phyloP scores from a whole-genome alignment of 768 basidiomycete species.

The Pulveroboletus sp. region DNA sequence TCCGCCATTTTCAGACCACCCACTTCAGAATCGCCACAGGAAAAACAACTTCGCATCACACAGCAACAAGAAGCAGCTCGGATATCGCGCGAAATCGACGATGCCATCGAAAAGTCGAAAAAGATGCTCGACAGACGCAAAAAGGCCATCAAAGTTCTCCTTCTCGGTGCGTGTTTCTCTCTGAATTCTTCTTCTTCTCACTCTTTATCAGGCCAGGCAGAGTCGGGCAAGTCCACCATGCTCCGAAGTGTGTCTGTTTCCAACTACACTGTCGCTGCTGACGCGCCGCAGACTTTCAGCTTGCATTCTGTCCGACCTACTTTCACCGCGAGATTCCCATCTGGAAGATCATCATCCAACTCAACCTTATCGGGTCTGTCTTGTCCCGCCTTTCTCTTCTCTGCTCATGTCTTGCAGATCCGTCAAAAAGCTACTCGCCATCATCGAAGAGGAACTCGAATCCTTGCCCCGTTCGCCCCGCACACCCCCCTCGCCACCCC shows the following conservation, averaged over 20 bases:
- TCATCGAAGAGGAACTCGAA: conserved; percentile 47
- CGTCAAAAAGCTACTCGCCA: conserved; percentile 54
- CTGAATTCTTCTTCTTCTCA: background rate
- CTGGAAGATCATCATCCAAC: conserved; percentile 66
- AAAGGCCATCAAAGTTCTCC: conserved; percentile 26
- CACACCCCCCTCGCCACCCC: background rate
- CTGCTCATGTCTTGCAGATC: conserved; percentile 37
- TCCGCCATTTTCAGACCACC: conserved; percentile 23
- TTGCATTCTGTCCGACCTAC: conserved; percentile 59
- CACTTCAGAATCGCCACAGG: conserved; percentile 2
- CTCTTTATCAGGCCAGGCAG: conserved; percentile 24
- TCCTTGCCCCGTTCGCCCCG: conserved; percentile 3
- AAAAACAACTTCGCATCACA: conserved; percentile 8
- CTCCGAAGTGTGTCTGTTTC: conserved; percentile 19
- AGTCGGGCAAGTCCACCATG: conserved; percentile 33
- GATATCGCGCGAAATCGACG: conserved; percentile 28
- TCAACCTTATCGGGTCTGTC: conserved; percentile 62
- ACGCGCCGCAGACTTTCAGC: conserved; percentile 54
- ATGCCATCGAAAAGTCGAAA: conserved; percentile 24
- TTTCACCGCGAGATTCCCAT: conserved; percentile 55
- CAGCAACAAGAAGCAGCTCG: conserved; percentile 23
- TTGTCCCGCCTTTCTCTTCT: background rate
- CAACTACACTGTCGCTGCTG: background rate
- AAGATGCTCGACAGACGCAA: conserved; percentile 25
- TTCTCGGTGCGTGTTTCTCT: conserved; percentile 17